Percentiles rank a stretch among this genome's conserved stretches.
phyloP scores from a whole-genome alignment of 108 stramenopile genomes.

The Seminavis robusta region DNA sequence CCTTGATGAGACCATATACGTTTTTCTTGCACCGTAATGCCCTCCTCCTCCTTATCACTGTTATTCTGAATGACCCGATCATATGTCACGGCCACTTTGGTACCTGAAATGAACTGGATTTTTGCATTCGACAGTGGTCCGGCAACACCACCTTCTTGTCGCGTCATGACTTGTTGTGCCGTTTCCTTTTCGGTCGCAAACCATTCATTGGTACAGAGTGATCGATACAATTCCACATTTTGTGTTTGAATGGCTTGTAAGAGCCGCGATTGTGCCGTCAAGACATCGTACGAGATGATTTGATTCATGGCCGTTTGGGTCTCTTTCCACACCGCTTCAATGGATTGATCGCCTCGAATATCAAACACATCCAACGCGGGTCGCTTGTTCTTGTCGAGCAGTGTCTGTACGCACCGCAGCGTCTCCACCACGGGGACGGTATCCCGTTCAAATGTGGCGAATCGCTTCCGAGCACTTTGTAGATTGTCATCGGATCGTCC shows the following conservation, averaged over 20 bases:
- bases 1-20: conserved; percentile 48
- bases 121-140: conserved; percentile 30
- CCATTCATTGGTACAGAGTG: conserved; percentile 39
- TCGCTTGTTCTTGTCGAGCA: conserved; percentile 9
- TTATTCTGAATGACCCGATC: conserved; percentile 24
- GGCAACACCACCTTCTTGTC: conserved; percentile 18
- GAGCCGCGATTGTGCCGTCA: conserved; percentile 53
- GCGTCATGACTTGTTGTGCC: conserved; percentile 19
- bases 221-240: conserved; percentile 28
- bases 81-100: conserved; percentile 63
- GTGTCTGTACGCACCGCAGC: conserved; percentile 34
- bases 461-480: conserved; percentile 77
- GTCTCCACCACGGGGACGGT: conserved; percentile 81
- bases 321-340: conserved; percentile 76
- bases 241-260: conserved; percentile 41
- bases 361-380: conserved; percentile 45
- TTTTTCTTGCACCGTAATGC: conserved; percentile 30
- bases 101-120: conserved; percentile 54
- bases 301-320: conserved; percentile 64
- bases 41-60: too few species aligned
- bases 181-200: conserved; percentile 6
- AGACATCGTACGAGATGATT: conserved; percentile 61
- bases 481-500: conserved; percentile 96
- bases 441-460: conserved; percentile 73
- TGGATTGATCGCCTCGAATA: conserved; percentile 55